Evolutionary conservation across 2,329 filamentous ascomycete species (phyloP).

Genomic region (Ophiostoma novo-ulmi): DNA sequence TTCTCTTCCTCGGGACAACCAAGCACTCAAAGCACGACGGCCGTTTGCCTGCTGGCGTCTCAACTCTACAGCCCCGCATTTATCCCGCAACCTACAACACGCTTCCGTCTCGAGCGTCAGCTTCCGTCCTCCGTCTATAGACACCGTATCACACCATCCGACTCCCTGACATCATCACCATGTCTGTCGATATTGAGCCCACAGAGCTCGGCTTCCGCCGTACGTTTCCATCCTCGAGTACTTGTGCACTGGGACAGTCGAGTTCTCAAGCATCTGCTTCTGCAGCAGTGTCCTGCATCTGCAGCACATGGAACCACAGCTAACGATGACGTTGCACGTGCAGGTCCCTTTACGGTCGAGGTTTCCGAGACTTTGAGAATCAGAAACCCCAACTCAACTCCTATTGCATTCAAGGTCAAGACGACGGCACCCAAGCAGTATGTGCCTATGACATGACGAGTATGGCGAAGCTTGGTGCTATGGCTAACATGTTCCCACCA

Average conservation of each 20-base stretch:
- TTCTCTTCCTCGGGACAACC: neutral
- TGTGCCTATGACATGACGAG: conserved; percentile 25
- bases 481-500: conserved; percentile 36
- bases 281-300: neutral
- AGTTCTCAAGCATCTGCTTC: neutral
- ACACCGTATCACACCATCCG: neutral
- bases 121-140: neutral
- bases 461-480: neutral
- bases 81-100: neutral
- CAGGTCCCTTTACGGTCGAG: conserved; percentile 63
- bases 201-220: conserved; percentile 88
- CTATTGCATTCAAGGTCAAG: conserved; percentile 82
- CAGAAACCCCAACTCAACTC: conserved; percentile 57
- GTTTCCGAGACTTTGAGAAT: conserved; percentile 61
- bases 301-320: neutral
- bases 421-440: conserved; percentile 99
- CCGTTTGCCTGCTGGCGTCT: neutral
- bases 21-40: neutral
- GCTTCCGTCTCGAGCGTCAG: neutral
- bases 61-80: neutral
- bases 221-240: conserved; percentile 48
- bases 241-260: neutral
- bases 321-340: neutral
- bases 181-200: conserved; percentile 94
- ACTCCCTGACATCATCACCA: conserved; percentile 40